Evolutionary conservation across 352 stramenopile genomes (phyloP), one percentile per base, ranked within the genome.

Genomic region (Thraustotheca clavata): DNA sequence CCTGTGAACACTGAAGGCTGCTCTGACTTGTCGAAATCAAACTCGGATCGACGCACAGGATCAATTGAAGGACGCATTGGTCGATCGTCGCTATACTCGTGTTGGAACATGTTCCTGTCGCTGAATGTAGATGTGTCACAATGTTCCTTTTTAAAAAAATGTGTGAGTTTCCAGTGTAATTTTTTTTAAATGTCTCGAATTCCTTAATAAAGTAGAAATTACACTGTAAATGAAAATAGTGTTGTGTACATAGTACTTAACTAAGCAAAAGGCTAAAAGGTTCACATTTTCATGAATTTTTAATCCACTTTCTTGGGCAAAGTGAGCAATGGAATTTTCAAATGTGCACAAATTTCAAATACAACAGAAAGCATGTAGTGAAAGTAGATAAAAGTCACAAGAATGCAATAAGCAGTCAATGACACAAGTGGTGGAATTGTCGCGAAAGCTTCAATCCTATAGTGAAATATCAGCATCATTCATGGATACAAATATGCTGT

Each of bases 241-340:
- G n/a, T n/a, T n/a, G n/a, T n/a, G n/a, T n/a, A n/a, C n/a, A n/a
- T n/a, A n/a, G n/a, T n/a, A n/a, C n/a, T n/a, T n/a, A n/a, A n/a
- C n/a, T n/a, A n/a, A n/a, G n/a, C n/a, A n/a, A n/a, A n/a, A n/a
- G n/a, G n/a, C n/a, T n/a, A n/a, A n/a, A n/a, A n/a, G n/a, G n/a
- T n/a, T n/a, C n/a, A n/a, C n/a, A n/a, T n/a, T n/a, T n/a, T n/a
- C n/a, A n/a, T n/a, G n/a, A n/a, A n/a, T n/a, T n/a, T n/a, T n/a
- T n/a, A n/a, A n/a, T n/a, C 43, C 11, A 6, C 14, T 27, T 62
- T 62, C 38, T 36, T 29, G 16, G 57, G 57, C 22, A 65, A 32
- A 29, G 57, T 91, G 70, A 94, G 90, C 59, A 90, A 70, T 67
- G 77, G 87, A 68, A 92, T 94, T 67, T 89, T 79, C 62, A 94